Percentiles rank a stretch among this genome's conserved stretches.
Conservation (phyloP, 1,139 yeast species). For the Candida anutae region DNA sequence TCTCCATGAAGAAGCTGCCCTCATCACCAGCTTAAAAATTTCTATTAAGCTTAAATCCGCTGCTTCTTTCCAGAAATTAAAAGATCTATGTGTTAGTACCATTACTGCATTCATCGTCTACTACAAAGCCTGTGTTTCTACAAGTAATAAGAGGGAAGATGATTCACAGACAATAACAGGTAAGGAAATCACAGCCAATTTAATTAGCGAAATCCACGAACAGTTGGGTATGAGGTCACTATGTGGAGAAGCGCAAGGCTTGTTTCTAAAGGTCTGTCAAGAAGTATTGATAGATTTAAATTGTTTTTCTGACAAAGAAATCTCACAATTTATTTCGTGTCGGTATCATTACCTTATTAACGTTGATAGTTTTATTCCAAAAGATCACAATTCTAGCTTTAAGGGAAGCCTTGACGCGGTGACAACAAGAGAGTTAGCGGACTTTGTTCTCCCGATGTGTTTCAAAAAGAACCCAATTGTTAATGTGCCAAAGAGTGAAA, state of each 20-base stretch:
- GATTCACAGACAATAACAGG: background rate
- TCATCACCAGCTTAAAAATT: conserved; percentile 26
- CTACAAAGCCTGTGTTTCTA: conserved; percentile 9
- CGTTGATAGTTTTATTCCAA: conserved; percentile 53
- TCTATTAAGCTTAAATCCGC: conserved; percentile 24
- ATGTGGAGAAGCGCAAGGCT: conserved; percentile 61
- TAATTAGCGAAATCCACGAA: conserved; percentile 57
- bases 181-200: conserved; percentile 23
- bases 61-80: conserved; percentile 34
- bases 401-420: conserved; percentile 22
- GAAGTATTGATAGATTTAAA: conserved; percentile 40
- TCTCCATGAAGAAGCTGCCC: conserved; percentile 43
- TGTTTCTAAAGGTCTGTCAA: conserved; percentile 55
- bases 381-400: conserved; percentile 56
- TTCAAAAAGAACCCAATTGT: conserved; percentile 55
- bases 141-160: background rate
- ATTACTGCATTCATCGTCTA: conserved; percentile 31
- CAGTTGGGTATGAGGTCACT: conserved; percentile 63
- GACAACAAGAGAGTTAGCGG: conserved; percentile 52
- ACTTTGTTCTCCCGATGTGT: conserved; percentile 56
- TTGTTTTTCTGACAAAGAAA: conserved; percentile 41
- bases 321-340: conserved; percentile 72
- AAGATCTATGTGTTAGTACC: conserved; percentile 43
- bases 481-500: conserved; percentile 53
- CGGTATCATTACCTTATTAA: conserved; percentile 62